Percentiles rank a stretch among this genome's conserved stretches.
Evolutionary conservation across 352 stramenopile genomes (phyloP).

Genomic region (Globisporangium rhizosaccharum): DNA sequence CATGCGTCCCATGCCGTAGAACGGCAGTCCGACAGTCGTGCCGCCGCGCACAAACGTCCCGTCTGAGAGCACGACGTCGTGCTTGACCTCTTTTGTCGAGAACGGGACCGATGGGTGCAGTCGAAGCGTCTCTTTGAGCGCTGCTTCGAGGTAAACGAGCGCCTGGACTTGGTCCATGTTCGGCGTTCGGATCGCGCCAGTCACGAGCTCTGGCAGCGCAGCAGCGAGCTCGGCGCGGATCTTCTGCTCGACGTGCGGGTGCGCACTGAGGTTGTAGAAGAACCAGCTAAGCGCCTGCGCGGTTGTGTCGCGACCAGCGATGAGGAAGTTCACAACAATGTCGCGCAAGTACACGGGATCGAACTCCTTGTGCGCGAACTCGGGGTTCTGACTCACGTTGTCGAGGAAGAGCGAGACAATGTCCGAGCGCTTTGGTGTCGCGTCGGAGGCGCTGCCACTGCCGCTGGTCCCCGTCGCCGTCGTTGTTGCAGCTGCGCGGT

Average conservation of each 20-base stretch:
- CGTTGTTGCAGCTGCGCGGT: neutral
- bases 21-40: conserved; percentile 26
- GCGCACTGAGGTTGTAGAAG: conserved; percentile 42
- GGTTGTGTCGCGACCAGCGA: conserved; percentile 77
- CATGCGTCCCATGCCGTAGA: conserved; percentile 55
- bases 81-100: conserved; percentile 22
- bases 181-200: neutral
- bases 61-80: conserved; percentile 54
- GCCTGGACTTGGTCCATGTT: conserved; percentile 23
- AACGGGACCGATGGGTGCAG: conserved; percentile 47
- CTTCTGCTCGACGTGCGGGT: conserved; percentile 45
- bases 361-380: conserved; percentile 3
- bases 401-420: conserved; percentile 27
- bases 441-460: too few relatives aligned
- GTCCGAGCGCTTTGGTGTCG: neutral
- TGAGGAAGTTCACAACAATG: conserved; percentile 75
- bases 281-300: conserved; percentile 71
- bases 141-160: conserved; percentile 42
- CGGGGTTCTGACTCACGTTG: neutral
- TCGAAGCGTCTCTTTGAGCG: conserved; percentile 50
- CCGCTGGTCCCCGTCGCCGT: too few relatives aligned
- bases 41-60: conserved; percentile 46
- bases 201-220: conserved; percentile 22
- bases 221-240: conserved; percentile 38
- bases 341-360: conserved; percentile 51